These are phyloP conservation scores for Alternaria viburni DNA, from an alignment of 2,329 filamentous ascomycete genomes.

Conservation along the genomic window DNA sequence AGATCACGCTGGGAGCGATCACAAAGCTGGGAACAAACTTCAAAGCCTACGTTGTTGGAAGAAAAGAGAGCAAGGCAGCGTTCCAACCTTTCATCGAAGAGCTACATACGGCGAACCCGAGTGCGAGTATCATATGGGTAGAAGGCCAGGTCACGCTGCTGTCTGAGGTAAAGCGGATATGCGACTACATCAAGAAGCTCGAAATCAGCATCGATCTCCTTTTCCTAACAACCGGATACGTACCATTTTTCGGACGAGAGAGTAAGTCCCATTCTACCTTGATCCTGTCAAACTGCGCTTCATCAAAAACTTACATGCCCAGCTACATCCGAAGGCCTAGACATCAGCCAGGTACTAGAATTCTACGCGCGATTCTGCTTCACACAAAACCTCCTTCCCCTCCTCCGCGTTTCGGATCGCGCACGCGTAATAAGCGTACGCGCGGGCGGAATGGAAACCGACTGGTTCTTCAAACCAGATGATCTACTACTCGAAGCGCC, in stretches of 20 bases:
- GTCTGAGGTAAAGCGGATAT: constrained; percentile 50
- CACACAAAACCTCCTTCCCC: constrained; percentile 50
- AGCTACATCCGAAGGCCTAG: constrained; percentile 50
- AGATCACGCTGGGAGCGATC: constrained; percentile 40
- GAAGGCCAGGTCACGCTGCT: constrained; percentile 56
- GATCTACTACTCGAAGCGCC: constrained; percentile 47
- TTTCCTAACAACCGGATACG: background rate
- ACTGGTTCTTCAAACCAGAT: constrained; percentile 34
- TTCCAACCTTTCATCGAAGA: constrained; percentile 46
- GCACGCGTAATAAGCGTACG: constrained; percentile 45
- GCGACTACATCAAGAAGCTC: constrained; percentile 23
- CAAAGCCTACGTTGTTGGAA: constrained; percentile 55
- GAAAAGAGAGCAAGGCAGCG: constrained; percentile 45
- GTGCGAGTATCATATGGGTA: constrained; percentile 52
- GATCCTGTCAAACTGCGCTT: background rate
- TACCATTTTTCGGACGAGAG: background rate
- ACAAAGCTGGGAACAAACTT: constrained; percentile 37
- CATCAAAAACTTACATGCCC: background rate
- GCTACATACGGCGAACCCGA: constrained; percentile 46
- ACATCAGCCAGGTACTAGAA: constrained; percentile 49
- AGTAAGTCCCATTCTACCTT: background rate
- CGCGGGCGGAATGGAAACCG: constrained; percentile 42
- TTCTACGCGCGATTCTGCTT: constrained; percentile 57
- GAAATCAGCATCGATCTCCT: background rate
- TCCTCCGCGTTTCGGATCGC: constrained; percentile 33